Evolutionary conservation across 805 yeast genomes (phyloP).

Genomic region (Hanseniaspora vineae): DNA sequence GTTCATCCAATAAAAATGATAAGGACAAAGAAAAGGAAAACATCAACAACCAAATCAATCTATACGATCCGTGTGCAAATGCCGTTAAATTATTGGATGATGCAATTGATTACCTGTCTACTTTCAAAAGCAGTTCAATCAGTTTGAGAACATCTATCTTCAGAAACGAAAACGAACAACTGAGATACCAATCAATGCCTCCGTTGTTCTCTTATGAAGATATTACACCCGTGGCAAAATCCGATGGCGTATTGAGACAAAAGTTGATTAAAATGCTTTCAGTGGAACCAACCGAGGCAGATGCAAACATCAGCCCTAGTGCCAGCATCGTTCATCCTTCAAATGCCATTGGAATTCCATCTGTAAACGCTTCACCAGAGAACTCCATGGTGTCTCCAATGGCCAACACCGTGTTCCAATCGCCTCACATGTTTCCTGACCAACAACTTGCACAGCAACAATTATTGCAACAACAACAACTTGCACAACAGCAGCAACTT

Average conservation of each 20-base stretch:
- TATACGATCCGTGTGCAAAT: slow-evolving; percentile 31
- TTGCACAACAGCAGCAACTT: slow-evolving; percentile 13
- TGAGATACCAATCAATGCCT: slow-evolving; percentile 16
- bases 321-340: slow-evolving; percentile 1
- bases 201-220: slow-evolving; percentile 38
- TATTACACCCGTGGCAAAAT: slow-evolving; percentile 24
- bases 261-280: slow-evolving; percentile 27
- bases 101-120: slow-evolving; percentile 29
- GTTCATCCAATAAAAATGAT: slow-evolving; percentile 14
- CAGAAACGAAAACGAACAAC: slow-evolving; percentile 15
- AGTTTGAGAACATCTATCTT: slow-evolving; percentile 25
- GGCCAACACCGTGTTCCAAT: slow-evolving; percentile 3
- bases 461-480: slow-evolving; percentile 12
- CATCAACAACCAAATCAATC: slow-evolving; percentile 29
- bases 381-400: not conserved
- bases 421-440: slow-evolving; percentile 5
- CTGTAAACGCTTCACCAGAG: not conserved
- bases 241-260: slow-evolving; percentile 20
- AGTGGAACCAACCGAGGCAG: slow-evolving; percentile 20
- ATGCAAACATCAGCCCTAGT: slow-evolving; percentile 3
- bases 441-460: slow-evolving; percentile 12
- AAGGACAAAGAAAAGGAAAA: slow-evolving; percentile 24
- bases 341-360: slow-evolving; percentile 1
- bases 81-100: slow-evolving; percentile 38
- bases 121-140: slow-evolving; percentile 25